Percentiles rank a stretch among this genome's conserved stretches.
Conservation (phyloP, 2,329 filamentous ascomycete species). For the Diaporthe citriasiana region DNA sequence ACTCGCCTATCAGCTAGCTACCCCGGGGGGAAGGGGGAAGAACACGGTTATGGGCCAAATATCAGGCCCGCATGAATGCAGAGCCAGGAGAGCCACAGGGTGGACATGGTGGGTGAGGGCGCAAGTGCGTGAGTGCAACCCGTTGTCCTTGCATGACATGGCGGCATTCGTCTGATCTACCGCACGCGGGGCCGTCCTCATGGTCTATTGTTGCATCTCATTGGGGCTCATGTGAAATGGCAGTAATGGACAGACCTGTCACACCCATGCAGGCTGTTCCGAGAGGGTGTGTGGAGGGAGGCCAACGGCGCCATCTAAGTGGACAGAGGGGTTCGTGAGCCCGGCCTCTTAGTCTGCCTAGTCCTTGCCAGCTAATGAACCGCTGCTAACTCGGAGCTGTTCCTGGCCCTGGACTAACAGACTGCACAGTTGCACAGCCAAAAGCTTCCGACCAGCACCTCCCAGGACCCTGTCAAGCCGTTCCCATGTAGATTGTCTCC, state of each 20-base stretch:
- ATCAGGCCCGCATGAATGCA: constrained; percentile 28
- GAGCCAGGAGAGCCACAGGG: neutral
- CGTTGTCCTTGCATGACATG: neutral
- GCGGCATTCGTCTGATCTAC: constrained; percentile 20
- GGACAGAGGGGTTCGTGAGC: constrained; percentile 16
- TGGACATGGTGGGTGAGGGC: neutral
- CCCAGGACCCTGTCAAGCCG: neutral
- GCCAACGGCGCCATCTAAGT: constrained; percentile 26
- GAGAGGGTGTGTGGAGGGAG: constrained; percentile 25
- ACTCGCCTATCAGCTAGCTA: constrained; percentile 1
- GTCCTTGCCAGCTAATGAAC: neutral
- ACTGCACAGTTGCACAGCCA: too few species aligned
- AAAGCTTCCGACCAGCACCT: constrained; percentile 6
- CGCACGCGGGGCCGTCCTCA: constrained; percentile 22
- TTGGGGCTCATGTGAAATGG: constrained; percentile 31
- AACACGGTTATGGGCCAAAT: neutral
- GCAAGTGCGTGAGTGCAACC: neutral
- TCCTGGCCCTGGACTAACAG: constrained; percentile 5
- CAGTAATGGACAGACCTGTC: neutral
- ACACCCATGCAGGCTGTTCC: constrained; percentile 18
- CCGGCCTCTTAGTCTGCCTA: neutral
- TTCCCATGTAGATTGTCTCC: constrained; percentile 10
- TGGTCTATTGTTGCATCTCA: constrained; percentile 20
- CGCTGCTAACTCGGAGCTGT: neutral
- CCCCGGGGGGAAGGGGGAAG: neutral